phyloP scores from a whole-genome alignment of 768 basidiomycete genomes.

The Kwoniella sp. region DNA sequence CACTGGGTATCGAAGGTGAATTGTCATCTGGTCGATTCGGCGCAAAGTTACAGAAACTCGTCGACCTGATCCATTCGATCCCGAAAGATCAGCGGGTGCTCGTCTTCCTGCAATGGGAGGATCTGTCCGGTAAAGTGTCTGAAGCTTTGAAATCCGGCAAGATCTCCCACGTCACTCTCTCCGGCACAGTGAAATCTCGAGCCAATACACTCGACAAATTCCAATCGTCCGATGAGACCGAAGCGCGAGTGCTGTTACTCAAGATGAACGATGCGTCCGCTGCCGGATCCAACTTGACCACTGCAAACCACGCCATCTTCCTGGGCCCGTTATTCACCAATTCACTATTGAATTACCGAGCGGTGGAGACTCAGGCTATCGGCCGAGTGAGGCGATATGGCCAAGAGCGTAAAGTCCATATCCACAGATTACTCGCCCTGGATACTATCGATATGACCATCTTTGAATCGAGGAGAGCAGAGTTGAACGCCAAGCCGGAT shows the following conservation, averaged over 20 bases:
- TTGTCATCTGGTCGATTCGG: slow-evolving; percentile 49
- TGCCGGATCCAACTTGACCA: slow-evolving; percentile 70
- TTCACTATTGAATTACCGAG: slow-evolving; percentile 80
- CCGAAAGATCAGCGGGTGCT: slow-evolving; percentile 78
- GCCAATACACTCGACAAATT: slow-evolving; percentile 82
- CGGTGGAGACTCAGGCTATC: slow-evolving; percentile 62
- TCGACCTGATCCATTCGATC: slow-evolving; percentile 81
- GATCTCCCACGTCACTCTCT: slow-evolving; percentile 77
- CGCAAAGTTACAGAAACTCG: slow-evolving; percentile 56
- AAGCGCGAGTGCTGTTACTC: slow-evolving; percentile 73
- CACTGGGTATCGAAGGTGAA: slow-evolving; percentile 52
- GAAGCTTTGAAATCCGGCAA: slow-evolving; percentile 74
- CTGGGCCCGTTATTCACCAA: slow-evolving; percentile 84
- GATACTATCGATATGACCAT: slow-evolving; percentile 89
- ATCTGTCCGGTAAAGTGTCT: slow-evolving; percentile 86
- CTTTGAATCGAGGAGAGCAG: slow-evolving; percentile 56
- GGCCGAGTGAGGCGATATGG: slow-evolving; percentile 70
- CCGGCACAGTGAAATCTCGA: slow-evolving; percentile 72
- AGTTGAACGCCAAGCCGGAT: slow-evolving; percentile 36
- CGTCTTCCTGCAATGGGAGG: slow-evolving; percentile 94
- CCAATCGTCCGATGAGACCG: slow-evolving; percentile 69
- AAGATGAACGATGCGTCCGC: slow-evolving; percentile 81
- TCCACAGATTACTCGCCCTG: slow-evolving; percentile 79
- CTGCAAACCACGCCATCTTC: slow-evolving; percentile 93
- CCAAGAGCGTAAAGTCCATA: slow-evolving; percentile 68